Evolutionary conservation across 768 basidiomycete genomes (phyloP).

Genomic region (Xerocomus potaroensis): DNA sequence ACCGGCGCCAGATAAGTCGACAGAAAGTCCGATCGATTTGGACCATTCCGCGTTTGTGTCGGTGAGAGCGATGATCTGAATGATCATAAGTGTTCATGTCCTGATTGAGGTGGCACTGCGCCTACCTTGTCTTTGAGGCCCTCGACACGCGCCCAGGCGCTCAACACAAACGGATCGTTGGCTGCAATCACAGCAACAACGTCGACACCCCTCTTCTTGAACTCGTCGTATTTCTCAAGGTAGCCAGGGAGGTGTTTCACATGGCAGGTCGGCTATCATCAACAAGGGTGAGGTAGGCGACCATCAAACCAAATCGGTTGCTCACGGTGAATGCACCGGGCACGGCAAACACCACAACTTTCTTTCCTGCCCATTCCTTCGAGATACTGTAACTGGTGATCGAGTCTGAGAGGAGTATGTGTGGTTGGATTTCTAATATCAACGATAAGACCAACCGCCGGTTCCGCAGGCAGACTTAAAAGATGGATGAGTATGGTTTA

Average conservation of each 20-base stretch:
- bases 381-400: slow-evolving; percentile 49
- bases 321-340: slow-evolving; percentile 80
- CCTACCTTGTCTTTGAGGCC: slow-evolving; percentile 64
- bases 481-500: no score
- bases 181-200: slow-evolving; percentile 52
- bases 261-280: slow-evolving; percentile 39
- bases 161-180: slow-evolving; percentile 58
- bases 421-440: no score
- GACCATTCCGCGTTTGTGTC: slow-evolving; percentile 58
- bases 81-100: background rate
- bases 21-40: slow-evolving; percentile 46
- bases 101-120: slow-evolving; percentile 25
- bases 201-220: slow-evolving; percentile 52
- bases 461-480: slow-evolving; percentile 56
- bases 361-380: slow-evolving; percentile 74
- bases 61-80: slow-evolving; percentile 55
- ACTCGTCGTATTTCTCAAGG: slow-evolving; percentile 41
- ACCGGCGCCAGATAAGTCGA: slow-evolving; percentile 47
- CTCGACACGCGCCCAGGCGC: slow-evolving; percentile 56
- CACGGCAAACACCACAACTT: slow-evolving; percentile 72
- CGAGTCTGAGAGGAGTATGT: slow-evolving; percentile 26
- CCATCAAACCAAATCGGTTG: slow-evolving; percentile 1
- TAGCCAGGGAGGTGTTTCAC: slow-evolving; percentile 44
- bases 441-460: slow-evolving; percentile 42
- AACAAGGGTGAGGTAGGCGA: background rate